Conservation (phyloP, 495 filamentous ascomycete species). For the Trichocladium uniseriatum region DNA sequence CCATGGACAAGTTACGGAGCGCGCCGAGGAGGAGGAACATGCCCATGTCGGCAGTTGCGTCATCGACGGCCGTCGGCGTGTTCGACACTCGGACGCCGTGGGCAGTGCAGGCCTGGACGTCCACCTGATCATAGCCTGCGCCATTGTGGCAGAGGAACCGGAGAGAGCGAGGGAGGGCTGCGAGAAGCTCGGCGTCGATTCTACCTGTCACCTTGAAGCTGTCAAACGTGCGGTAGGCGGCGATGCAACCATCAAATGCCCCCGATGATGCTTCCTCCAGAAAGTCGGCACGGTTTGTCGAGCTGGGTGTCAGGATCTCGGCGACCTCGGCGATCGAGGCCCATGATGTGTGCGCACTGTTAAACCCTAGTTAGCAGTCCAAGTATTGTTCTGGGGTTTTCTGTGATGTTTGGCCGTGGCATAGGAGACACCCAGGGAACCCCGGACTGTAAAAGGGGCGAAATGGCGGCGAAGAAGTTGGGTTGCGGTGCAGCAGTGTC, state of each 20-base stretch:
- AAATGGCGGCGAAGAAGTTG: too few species aligned
- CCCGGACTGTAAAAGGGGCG: too few species aligned
- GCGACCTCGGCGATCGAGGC: conserved; percentile 17
- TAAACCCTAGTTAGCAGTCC: background rate
- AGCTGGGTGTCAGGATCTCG: conserved; percentile 20
- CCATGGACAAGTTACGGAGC: conserved; percentile 57
- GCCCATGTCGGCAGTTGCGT: conserved; percentile 69
- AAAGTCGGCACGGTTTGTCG: conserved; percentile 43
- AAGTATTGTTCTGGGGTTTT: background rate
- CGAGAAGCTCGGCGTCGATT: conserved; percentile 58
- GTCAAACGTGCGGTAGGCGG: conserved; percentile 67
- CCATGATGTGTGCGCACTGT: conserved; percentile 27
- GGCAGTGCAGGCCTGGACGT: conserved; percentile 58
- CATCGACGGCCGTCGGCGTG: conserved; percentile 69
- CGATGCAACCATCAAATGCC: conserved; percentile 55
- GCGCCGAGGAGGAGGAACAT: conserved; percentile 74
- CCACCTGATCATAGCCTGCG: conserved; percentile 76
- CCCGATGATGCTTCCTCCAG: conserved; percentile 62
- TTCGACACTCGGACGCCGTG: conserved; percentile 64
- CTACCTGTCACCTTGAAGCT: conserved; percentile 59
- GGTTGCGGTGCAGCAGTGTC: too few species aligned
- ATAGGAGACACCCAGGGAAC: background rate
- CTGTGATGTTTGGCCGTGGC: too few species aligned
- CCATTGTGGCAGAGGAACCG: conserved; percentile 81
- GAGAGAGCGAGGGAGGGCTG: conserved; percentile 53